Base-by-base conservation (phyloP, 2,329 filamentous ascomycete species). In the Salinomyces thailandicus region DNA sequence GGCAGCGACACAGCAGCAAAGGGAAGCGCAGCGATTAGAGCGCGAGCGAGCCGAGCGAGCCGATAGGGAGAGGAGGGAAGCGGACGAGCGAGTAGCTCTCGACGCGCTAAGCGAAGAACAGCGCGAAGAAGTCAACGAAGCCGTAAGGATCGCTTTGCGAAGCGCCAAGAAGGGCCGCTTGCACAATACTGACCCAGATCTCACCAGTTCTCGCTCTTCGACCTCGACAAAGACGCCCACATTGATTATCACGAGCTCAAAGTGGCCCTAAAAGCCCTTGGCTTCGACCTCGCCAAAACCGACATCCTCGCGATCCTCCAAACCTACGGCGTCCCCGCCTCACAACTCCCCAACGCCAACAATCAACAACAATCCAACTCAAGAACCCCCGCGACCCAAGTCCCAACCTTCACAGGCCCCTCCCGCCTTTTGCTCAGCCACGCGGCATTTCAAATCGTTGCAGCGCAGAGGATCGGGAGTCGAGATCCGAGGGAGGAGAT, bases 211-310 rank as follows among this genome's bases (percentile, higher is more conserved):
- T 79, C 80, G 44, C 78, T 96, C 47, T 96, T 98, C 71, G 91
- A 96, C 61, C 81, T 94, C 55, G 89, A 96, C 70, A 89, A 93
- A 60, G 87, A 96, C 66, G 75, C 79, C 31, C 79, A 83, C 62
- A 85, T 98, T 57, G 89, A 96, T 67, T 96, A 94, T 69, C 91
- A 96, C 66, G 91, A 98, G 65, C 84, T 96, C 59, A 89, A 91
- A 62, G 91, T 96, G 64, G 86, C 89, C 42, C 79, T 96, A 53
- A 91, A 93, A 59, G 91, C 91, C 3, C 77, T 98, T 1, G 91
- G 91, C 46, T 96, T 96, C 67, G 85, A 93, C 53, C 71, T 94
- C 33, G 74, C 85, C 41, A 94, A 94, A 61, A 69, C 77, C 44
- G 85, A 93, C 51, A 85, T 94, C 42, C 79, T 89, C 52, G 68